Evolutionary conservation across 805 yeast genomes (phyloP), one percentile per base, ranked within the genome.

Genomic region (Nakazawaea siamensis): DNA sequence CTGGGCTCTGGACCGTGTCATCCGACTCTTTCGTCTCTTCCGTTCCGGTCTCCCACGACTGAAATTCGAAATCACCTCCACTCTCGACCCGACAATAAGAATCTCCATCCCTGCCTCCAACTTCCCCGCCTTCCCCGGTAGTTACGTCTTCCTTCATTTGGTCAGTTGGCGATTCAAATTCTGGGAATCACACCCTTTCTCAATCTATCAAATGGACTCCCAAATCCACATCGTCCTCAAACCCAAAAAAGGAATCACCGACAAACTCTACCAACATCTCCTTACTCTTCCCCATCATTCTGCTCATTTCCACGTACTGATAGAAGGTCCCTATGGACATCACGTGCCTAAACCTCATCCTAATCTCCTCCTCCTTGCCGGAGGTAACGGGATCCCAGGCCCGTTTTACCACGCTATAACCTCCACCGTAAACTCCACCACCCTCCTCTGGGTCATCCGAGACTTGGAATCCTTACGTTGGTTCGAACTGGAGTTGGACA

Each of bases 101-200:
- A 37, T 45, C 27, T 42, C 42, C n/a, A 43, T 74, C 3, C 68
- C 68, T 2, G 61, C 78, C 0, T 44, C 47, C 1, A 43, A 54
- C 15, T 76, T 77, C 73, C 50, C 54, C 4, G 55, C 65, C 3
- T 51, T 55, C 28, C 78, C 80, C 0, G 83, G 83, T 3, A 76
- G 76, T 23, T 77, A 70, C 51, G 70, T 70, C 7, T 77, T 68
- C 43, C 49, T 76, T 17, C 73, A 74, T 45, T 57, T 70, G 38
- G 46, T 71, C 7, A 54, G 49, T 24, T 40, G 45, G 16, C 60
- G 64, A 26, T 44, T 55, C 38, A 56, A 67, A 34, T 59, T 74
- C 40, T 71, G 79, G 73, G 80, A 76, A 43, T 73, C 79, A 2
- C 83, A 77, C 47, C 84, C 84, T 1, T 76, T 77, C 48, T 73